Base-by-base conservation (phyloP, 2,329 filamentous ascomycete species). In the Taxawa tesnikishii region DNA sequence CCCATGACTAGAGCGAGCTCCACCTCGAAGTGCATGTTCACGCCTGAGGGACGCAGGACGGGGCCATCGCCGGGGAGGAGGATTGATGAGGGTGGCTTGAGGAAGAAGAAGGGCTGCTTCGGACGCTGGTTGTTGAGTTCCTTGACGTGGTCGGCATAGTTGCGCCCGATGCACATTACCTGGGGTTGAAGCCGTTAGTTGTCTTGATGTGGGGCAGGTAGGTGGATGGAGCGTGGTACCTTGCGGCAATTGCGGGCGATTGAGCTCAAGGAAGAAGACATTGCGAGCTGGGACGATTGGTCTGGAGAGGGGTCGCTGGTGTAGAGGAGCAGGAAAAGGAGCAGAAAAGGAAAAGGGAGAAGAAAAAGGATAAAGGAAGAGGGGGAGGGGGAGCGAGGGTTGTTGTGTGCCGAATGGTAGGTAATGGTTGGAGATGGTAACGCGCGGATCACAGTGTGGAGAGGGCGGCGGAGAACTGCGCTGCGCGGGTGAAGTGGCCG, bases 41-140 rank as follows among this genome's bases (percentile, higher is more conserved):
- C 79, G 41, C 88, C 88, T 47, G 68, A 73, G 26, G 90, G 90
- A 27, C 80, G 74, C 45, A 94, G 69, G 29, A 94, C 75, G 3
- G 87, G 79, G 1, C 87, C 87, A 35, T 75, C 71, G 16, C 74
- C 72, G 0, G 84, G 84, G 14, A 81, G 68, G 4, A 96, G 71
- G 46, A 98, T 83, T 3, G 85, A 83, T 25, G 81, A 83, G 1
- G 87, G 64, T 2, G 90, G 90, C 69, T 98, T 98, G 46, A 96
- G 73, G 70, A 98, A 98, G 76, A 94, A 98, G 65, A 98, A 96
- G 15, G 90, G 90, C 60, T 94, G 85, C 58, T 90, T 92, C 31
- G 90, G 90, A 43, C 76, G 75, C 38, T 70, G 68, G 59, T 79
- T 94, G 59, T 85, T 85, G 45, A 98, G 73, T 65, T 98, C 90